These are phyloP conservation scores for Zygosaccharomyces lentus DNA, from an alignment of 805 yeast genomes.

Conservation along the genomic window DNA sequence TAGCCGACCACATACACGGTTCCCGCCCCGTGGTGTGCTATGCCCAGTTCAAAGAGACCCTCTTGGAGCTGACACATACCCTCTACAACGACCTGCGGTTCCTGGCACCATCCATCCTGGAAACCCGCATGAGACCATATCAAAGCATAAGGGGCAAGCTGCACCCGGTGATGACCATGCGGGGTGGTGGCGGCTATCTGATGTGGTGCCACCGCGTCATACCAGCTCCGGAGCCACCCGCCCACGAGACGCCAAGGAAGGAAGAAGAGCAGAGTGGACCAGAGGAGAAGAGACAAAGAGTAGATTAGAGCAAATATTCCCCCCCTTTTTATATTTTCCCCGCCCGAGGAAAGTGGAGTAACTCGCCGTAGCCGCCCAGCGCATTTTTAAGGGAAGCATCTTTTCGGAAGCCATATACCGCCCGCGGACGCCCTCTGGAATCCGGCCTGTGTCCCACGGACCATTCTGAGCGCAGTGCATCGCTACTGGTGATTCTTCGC, in stretches of 20 bases:
- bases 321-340: neutral
- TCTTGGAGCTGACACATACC: slow-evolving; percentile 65
- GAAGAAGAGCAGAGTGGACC: neutral
- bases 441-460: slow-evolving; percentile 46
- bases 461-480: slow-evolving; percentile 42
- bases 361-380: slow-evolving; percentile 5
- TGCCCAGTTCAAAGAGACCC: slow-evolving; percentile 72
- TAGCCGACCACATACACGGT: slow-evolving; percentile 69
- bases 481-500: slow-evolving; percentile 12
- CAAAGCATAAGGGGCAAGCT: slow-evolving; percentile 92
- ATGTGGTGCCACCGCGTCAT: slow-evolving; percentile 74
- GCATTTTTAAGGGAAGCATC: slow-evolving; percentile 3
- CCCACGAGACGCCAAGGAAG: neutral
- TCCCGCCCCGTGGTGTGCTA: slow-evolving; percentile 84
- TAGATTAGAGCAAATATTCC: neutral
- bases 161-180: slow-evolving; percentile 92
- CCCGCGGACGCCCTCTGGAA: slow-evolving; percentile 48
- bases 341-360: neutral
- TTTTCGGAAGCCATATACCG: slow-evolving; percentile 58
- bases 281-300: slow-evolving; percentile 8
- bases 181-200: slow-evolving; percentile 88
- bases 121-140: slow-evolving; percentile 76
- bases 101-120: slow-evolving; percentile 77
- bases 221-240: slow-evolving; percentile 41
- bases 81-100: slow-evolving; percentile 63